A percentile compares a stretch with the other conserved stretches of the same genome.
Conservation (phyloP, 1,139 yeast species). For the Saccharomycopsis phalli region DNA sequence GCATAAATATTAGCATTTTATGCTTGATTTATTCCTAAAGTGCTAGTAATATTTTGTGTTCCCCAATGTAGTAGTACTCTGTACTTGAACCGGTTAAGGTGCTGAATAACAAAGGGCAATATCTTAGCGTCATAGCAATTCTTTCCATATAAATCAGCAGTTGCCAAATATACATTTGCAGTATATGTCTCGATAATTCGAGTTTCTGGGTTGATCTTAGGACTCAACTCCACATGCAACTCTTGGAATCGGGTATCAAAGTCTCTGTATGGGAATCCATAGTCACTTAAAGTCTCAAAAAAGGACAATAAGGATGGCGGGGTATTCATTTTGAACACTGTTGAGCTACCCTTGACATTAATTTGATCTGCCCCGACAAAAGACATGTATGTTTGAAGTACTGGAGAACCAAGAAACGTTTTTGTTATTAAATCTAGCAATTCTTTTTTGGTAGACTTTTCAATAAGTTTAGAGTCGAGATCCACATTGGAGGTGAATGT, state of each 20-base stretch:
- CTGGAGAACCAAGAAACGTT: not conserved
- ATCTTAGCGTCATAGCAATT: constrained; percentile 19
- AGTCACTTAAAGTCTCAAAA: constrained; percentile 13
- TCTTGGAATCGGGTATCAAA: constrained; percentile 11
- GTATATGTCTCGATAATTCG: constrained; percentile 12
- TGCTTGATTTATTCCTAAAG: constrained; percentile 3
- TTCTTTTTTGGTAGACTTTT: constrained; percentile 1
- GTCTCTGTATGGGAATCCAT: constrained; percentile 18
- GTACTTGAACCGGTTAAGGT: constrained; percentile 8
- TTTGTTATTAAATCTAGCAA: not conserved
- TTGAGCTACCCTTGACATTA: constrained; percentile 1
- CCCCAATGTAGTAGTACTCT: constrained; percentile 16
- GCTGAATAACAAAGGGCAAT: constrained; percentile 14
- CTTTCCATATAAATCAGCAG: constrained; percentile 17
- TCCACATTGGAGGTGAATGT: constrained; percentile 11
- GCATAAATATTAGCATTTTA: too few relatives aligned
- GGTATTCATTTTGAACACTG: constrained; percentile 7
- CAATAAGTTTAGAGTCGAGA: constrained; percentile 14
- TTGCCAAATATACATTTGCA: constrained; percentile 14
- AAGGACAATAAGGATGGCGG: not conserved
- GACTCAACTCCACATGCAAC: constrained; percentile 17
- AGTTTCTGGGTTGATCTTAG: constrained; percentile 13
- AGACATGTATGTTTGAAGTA: not conserved
- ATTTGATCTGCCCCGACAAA: not conserved
- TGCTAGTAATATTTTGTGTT: not conserved